Base-by-base conservation (phyloP, 768 basidiomycete genomes). In the Kwoniella sp. region DNA sequence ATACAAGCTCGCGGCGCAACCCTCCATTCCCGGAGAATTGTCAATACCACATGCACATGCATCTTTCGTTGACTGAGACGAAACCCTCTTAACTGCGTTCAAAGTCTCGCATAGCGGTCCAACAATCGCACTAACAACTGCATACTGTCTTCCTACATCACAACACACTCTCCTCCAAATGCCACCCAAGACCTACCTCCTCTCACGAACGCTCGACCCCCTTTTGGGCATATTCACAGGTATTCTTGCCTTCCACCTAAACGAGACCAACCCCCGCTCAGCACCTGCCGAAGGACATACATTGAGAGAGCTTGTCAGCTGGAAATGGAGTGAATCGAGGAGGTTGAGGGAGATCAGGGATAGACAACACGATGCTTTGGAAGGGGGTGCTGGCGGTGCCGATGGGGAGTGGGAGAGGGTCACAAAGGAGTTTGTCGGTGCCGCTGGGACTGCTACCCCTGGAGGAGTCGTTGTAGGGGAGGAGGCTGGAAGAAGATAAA, bases 181-280 rank as follows among this genome's bases (percentile, higher is more conserved):
- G 77, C 72, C 75, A 12, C 72, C 75, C 13, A 68, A 68, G 48
- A 64, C 68, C 7, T 80, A 78, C 61, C 74, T 80, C 26, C 76
- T 80, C 47, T 77, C 77, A 13, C 65, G 76, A 19, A 74, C 72
- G 21, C 68, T 75, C 27, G 79, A 80, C 62, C 77, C 77, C 24
- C 60, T 80, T 53, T 63, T 80, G 6, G 77, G 76, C 19, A 49
- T 79, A 12, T 79, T 80, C 67, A 79, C 77, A 0, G 77, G 80
- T 57, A 49, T 79, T 10, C 72, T 80, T 9, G 80, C 80, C 0
- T 80, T 77, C 63, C 60, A 74, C 29, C 68, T 80, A 4, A 75
- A 77, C 70, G 80, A 80, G 59, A 74, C 74, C n/a, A 77, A 78
- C 63, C 78, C 80, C 4, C 70, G 77, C 25, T 73, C 78, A 7